Evolutionary conservation across 2,329 filamentous ascomycete genomes (phyloP).

Genomic region (Ophiostoma sp.): DNA sequence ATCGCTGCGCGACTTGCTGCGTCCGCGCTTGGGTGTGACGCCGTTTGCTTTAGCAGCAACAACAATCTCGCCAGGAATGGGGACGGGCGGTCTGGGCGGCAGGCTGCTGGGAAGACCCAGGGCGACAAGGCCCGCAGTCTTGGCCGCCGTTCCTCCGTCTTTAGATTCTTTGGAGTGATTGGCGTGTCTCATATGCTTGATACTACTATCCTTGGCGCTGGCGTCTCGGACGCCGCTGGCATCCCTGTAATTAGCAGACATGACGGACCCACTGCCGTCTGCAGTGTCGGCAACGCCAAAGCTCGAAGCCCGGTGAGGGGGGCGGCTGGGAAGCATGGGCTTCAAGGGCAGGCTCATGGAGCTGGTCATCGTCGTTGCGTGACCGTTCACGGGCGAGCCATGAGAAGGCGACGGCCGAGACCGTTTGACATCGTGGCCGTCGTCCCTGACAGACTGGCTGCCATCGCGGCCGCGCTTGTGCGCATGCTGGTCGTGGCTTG

Average conservation of each 20-base stretch:
- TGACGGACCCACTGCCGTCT: background rate
- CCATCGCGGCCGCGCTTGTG: conserved; percentile 23
- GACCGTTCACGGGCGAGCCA: conserved; percentile 14
- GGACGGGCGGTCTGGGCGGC: conserved; percentile 12
- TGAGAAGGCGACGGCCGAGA: conserved; percentile 18
- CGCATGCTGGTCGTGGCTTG: background rate
- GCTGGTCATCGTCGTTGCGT: background rate
- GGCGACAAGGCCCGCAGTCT: background rate
- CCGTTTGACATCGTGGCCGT: conserved; percentile 23
- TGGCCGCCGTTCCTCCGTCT: background rate
- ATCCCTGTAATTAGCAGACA: background rate
- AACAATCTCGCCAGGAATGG: conserved; percentile 18
- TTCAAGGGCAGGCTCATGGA: background rate
- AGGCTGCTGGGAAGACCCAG: conserved; percentile 17
- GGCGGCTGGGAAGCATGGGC: conserved; percentile 4
- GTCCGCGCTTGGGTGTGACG: background rate
- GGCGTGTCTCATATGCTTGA: background rate
- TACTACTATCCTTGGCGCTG: background rate
- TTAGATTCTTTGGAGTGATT: background rate
- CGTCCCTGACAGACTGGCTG: background rate
- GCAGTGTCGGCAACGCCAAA: background rate
- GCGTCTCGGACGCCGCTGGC: background rate
- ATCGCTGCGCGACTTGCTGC: background rate
- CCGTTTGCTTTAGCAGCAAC: background rate
- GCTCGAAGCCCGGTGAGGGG: background rate